Percentiles rank a stretch among this genome's conserved stretches.
These are phyloP conservation scores for Brassica napus DNA, from an alignment of 345 rosid genomes.

Conservation along the genomic window Da-Ae NC_063448.1:54174501-54175000, in stretches of 20 bases:
- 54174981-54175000: background rate
- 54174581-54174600: background rate
- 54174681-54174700: background rate
- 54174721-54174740: slow-evolving; percentile 1
- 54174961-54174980: slow-evolving; percentile 4
- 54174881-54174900: background rate
- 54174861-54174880: background rate
- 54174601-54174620: background rate
- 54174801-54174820: background rate
- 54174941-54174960: background rate
- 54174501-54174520: slow-evolving; percentile 6
- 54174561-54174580: background rate
- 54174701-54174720: slow-evolving; percentile 3
- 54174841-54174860: background rate
- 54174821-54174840: background rate
- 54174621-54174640: no score
- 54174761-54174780: slow-evolving; percentile 11
- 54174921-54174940: background rate
- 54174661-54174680: background rate
- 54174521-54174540: slow-evolving; percentile 26
- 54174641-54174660: background rate
- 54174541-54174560: slow-evolving; percentile 22
- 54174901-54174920: background rate
- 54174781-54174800: background rate
- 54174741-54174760: background rate